These are phyloP conservation scores for Ophiocordyceps camponoti-leonardi DNA, from an alignment of 2,329 filamentous ascomycete genomes.

Conservation along the genomic window DNA sequence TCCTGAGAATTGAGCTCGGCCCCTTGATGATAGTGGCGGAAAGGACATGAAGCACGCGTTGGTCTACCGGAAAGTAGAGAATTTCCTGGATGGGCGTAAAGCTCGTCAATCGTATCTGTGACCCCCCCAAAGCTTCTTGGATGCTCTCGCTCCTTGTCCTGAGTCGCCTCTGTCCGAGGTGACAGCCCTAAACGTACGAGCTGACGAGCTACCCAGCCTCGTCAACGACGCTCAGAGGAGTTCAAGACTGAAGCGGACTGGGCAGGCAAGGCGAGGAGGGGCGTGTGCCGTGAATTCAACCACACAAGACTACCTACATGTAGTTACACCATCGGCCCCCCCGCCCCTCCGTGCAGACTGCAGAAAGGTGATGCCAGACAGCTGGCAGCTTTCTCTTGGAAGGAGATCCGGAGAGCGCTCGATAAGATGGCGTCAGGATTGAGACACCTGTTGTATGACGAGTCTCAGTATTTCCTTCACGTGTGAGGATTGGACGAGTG, in stretches of 20 bases:
- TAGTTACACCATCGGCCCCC: slow-evolving; percentile 1
- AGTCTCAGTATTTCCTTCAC: not conserved
- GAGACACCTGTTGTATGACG: slow-evolving; percentile 1
- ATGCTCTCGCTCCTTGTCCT: not conserved
- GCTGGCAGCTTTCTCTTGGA: slow-evolving; percentile 1
- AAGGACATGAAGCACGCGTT: not conserved
- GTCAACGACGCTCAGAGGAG: not conserved
- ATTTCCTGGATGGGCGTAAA: not conserved
- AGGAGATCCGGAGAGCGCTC: not conserved
- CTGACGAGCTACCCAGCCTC: not conserved
- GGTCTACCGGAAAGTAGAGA: not conserved
- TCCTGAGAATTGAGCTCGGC: not conserved
- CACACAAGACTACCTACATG: too few relatives aligned
- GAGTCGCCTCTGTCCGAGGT: not conserved
- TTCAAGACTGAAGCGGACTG: not conserved
- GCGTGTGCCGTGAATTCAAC: not conserved
- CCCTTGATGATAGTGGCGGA: not conserved
- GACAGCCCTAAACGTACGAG: not conserved
- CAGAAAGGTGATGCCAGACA: not conserved
- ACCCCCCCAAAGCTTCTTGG: not conserved
- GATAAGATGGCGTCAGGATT: not conserved
- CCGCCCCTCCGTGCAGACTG: slow-evolving; percentile 1
- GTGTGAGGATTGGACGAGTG: not conserved
- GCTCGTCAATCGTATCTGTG: not conserved
- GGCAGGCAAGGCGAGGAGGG: not conserved